Conservation (phyloP, 2,329 filamentous ascomycete species). For the Neospermospora avenae region DNA sequence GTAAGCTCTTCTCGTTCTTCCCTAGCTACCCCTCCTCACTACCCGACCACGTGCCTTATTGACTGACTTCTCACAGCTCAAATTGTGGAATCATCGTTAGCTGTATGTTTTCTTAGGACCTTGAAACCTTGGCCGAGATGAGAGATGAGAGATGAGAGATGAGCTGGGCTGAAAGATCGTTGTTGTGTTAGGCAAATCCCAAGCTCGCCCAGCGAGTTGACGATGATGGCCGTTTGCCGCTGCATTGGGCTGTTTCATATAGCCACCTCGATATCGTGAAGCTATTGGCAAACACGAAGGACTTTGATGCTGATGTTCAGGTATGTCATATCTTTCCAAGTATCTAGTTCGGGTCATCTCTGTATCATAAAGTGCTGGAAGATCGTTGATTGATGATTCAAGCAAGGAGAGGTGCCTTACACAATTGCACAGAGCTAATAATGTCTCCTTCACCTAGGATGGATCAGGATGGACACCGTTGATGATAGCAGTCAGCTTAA, state of each 20-base stretch:
- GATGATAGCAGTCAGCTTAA: conserved; percentile 77
- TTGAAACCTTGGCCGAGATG: conserved; percentile 3
- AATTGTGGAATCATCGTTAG: conserved; percentile 71
- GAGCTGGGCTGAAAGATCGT: neutral
- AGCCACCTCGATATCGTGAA: conserved; percentile 74
- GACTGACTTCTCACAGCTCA: conserved; percentile 49
- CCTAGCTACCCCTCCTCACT: conserved; percentile 1
- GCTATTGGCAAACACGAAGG: conserved; percentile 64
- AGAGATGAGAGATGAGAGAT: neutral
- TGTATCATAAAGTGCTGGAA: no score
- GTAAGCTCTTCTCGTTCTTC: conserved; percentile 47
- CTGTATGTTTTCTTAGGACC: conserved; percentile 44
- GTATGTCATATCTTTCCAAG: conserved; percentile 41
- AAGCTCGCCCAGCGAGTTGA: conserved; percentile 72
- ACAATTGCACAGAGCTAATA: neutral
- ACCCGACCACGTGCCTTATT: conserved; percentile 10
- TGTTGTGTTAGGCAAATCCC: conserved; percentile 61
- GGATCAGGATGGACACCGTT: conserved; percentile 78
- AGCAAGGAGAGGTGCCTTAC: no score
- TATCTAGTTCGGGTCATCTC: neutral
- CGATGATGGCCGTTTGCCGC: conserved; percentile 81
- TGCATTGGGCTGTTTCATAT: conserved; percentile 92
- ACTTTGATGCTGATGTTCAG: conserved; percentile 81
- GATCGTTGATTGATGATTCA: no score
- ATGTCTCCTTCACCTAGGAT: conserved; percentile 48